Evolutionary conservation across 2,329 filamentous ascomycete genomes (phyloP), one percentile per base, ranked within the genome.

Genomic region (Diplocarpon mali): DNA sequence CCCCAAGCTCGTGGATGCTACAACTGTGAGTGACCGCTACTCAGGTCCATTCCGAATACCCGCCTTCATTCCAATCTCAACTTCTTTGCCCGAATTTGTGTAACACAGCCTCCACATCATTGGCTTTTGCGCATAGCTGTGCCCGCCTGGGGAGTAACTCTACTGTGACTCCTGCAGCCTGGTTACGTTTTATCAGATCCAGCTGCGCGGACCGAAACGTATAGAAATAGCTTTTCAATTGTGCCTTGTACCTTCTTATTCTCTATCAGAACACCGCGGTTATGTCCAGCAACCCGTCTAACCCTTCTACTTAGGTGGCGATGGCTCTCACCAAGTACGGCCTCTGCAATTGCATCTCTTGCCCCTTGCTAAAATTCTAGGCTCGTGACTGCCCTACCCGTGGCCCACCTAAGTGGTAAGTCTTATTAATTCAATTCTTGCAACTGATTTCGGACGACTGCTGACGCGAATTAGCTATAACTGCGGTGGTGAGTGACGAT

Each of bases 301-400:
- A 57, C 49, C 42, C 46, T 15, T n/a, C 36, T 40, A 43, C 52
- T 40, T 65, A 86, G 83, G 83, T 70, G 82, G 82, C 67, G 78
- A 82, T 65, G 72, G 75, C 55, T 76, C 75, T 59, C 83, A 87
- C 66, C 81, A 85, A 80, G 80, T 84, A 81, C 36, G 49, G 35
- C 63, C 61, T 45, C 62, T 28, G 9, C 24, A 30, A 7, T 16
- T 29, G 14, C 11, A 35, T 20, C 10, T 15, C 53, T 47, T 49
- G 12, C 8, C 45, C 28, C 29, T 56, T 51, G 42, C 46, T 56
- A 45, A 55, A 36, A 37, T 35, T 45, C 5, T 49, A 87, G 84
- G 84, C 85, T 61, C 83, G 85, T 61, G 85, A 90, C 62, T 92
- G 85, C 75, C 85, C 85, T 61, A 86, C 80, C 73, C 83, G 84